These are phyloP conservation scores for Agapanthus africanus DNA, from an alignment of 106 monocot species.

Conservation along the genomic window DNA sequence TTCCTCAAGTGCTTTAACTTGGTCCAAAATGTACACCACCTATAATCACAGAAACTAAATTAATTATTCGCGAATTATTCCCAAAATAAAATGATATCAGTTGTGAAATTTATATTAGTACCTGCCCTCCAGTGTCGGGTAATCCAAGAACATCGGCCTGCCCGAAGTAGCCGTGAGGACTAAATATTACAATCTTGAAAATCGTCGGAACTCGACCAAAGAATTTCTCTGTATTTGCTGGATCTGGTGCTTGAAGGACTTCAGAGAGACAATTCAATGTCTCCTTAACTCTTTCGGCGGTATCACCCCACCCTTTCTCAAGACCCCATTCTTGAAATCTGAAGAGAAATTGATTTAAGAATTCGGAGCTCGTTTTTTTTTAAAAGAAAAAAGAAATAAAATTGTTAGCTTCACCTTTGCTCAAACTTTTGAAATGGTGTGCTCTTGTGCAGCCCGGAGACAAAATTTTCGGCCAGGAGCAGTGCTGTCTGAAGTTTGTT, in stretches of 20 bases:
- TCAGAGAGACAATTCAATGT: conserved; percentile 74
- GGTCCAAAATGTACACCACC: conserved; percentile 96
- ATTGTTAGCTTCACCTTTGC: conserved; percentile 39
- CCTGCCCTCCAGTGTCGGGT: conserved; percentile 98
- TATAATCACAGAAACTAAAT: not conserved
- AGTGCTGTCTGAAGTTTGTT: conserved; percentile 80
- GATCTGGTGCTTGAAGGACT: conserved; percentile 86
- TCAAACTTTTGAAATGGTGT: conserved; percentile 86
- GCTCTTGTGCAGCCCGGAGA: conserved; percentile 46
- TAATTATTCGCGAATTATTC: not conserved
- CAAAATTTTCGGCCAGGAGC: conserved; percentile 66
- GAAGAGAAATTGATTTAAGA: conserved; percentile 60
- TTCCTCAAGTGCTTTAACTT: conserved; percentile 90
- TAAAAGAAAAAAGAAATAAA: too few species aligned
- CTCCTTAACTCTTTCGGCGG: conserved; percentile 63
- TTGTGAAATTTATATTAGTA: conserved; percentile 8
- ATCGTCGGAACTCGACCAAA: conserved; percentile 63
- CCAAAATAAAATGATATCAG: not conserved
- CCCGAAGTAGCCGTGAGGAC: conserved; percentile 88
- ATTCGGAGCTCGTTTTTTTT: conserved; percentile 19
- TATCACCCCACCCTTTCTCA: conserved; percentile 95
- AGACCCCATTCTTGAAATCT: conserved; percentile 92
- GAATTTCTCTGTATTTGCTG: conserved; percentile 70
- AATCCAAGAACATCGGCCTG: conserved; percentile 93
- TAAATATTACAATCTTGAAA: conserved; percentile 84